These are phyloP conservation scores for Cyamopsis tetragonoloba DNA, from an alignment of 306 rosid species.

Conservation along the genomic window DNA sequence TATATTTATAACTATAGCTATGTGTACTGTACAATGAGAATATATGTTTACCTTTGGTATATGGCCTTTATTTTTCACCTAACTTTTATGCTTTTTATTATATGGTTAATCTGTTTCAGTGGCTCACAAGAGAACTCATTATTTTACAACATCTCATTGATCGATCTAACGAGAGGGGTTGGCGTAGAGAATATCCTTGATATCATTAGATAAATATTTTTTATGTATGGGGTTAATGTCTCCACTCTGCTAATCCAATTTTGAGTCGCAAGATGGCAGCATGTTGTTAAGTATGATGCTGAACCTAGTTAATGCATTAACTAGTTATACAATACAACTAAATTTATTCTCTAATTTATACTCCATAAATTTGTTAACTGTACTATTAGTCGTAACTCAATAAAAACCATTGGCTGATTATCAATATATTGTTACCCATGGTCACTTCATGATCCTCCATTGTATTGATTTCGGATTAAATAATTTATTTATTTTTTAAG, in stretches of 20 bases:
- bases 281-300: slow-evolving; percentile 4
- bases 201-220: slow-evolving; percentile 1
- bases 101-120: slow-evolving; percentile 50
- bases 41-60: slow-evolving; percentile 8
- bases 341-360: neutral
- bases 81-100: slow-evolving; percentile 25
- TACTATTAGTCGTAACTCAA: neutral
- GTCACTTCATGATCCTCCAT: slow-evolving; percentile 1
- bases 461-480: neutral
- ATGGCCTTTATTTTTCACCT: slow-evolving; percentile 27
- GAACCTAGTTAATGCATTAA: slow-evolving; percentile 7
- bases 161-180: slow-evolving; percentile 84
- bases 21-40: neutral
- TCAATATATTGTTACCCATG: neutral
- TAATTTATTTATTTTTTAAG: neutral
- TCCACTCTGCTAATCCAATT: neutral
- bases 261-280: slow-evolving; percentile 4
- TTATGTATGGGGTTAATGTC: neutral
- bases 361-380: neutral
- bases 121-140: slow-evolving; percentile 62
- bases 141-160: slow-evolving; percentile 60
- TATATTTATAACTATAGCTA: too few relatives aligned
- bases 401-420: neutral
- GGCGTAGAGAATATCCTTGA: slow-evolving; percentile 94
- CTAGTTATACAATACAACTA: neutral